phyloP scores from a whole-genome alignment of 2,329 filamentous ascomycete genomes.

The Aspergillus phoenicis region DNA sequence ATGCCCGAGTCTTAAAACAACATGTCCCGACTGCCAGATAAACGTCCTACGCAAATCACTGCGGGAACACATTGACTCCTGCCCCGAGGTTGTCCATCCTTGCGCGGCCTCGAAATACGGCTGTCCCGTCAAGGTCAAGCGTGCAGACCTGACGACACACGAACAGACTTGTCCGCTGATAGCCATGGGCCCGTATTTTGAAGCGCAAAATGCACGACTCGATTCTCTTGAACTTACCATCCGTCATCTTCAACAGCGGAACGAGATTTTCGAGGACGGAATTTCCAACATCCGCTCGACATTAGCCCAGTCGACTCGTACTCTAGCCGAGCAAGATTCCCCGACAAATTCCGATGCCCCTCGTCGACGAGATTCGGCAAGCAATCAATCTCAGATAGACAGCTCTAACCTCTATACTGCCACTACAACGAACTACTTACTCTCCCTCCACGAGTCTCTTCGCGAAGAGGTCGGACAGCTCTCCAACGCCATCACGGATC shows the following conservation, averaged over 20 bases:
- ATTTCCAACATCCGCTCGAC: constrained; percentile 46
- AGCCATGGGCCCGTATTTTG: constrained; percentile 48
- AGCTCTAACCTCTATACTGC: constrained; percentile 36
- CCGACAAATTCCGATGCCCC: constrained; percentile 9
- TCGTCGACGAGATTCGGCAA: constrained; percentile 9
- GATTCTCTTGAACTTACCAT: constrained; percentile 49
- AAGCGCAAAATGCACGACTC: constrained; percentile 46
- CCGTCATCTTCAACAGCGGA: constrained; percentile 48
- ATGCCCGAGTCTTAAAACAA: constrained; percentile 40
- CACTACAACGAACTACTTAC: constrained; percentile 56
- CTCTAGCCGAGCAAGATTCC: constrained; percentile 14
- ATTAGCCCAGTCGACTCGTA: constrained; percentile 36
- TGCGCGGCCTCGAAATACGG: constrained; percentile 48
- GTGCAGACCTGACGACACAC: constrained; percentile 45
- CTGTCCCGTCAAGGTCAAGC: constrained; percentile 43
- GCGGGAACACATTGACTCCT: constrained; percentile 40
- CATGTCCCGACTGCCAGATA: constrained; percentile 42
- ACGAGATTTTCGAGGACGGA: constrained; percentile 51
- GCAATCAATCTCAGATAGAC: constrained; percentile 22
- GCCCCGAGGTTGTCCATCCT: constrained; percentile 38
- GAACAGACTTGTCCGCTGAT: constrained; percentile 55
- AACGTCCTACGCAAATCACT: constrained; percentile 37
- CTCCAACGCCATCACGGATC: constrained; percentile 57
- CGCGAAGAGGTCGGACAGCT: constrained; percentile 62
- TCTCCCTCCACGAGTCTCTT: constrained; percentile 63